A percentile compares a stretch with the other conserved stretches of the same genome.
phyloP scores from a whole-genome alignment of 441 rosid species.

The Viola pubescens region DNA sequence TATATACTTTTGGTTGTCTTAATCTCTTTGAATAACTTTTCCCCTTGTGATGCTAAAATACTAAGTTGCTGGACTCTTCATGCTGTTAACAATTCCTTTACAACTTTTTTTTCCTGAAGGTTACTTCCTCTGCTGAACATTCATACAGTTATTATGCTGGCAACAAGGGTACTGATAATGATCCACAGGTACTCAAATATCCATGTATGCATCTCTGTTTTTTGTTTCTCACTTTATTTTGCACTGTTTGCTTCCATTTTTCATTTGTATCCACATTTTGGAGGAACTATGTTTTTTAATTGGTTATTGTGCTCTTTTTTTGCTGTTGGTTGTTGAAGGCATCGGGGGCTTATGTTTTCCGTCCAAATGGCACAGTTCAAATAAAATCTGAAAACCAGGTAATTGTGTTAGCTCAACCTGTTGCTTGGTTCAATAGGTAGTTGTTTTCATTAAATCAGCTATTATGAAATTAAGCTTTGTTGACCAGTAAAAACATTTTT shows the following conservation, averaged over 20 bases:
- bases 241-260: slow-evolving; percentile 4
- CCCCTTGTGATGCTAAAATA: neutral
- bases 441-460: slow-evolving; percentile 9
- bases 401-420: slow-evolving; percentile 21
- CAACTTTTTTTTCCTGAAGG: slow-evolving; percentile 31
- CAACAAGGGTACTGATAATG: slow-evolving; percentile 64
- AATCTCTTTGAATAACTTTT: slow-evolving; percentile 9
- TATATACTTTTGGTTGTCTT: neutral
- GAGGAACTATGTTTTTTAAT: neutral
- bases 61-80: slow-evolving; percentile 9
- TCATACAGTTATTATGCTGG: slow-evolving; percentile 64
- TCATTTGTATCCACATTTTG: slow-evolving; percentile 3
- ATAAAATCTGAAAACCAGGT: slow-evolving; percentile 45
- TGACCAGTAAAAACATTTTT: slow-evolving; percentile 10
- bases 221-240: slow-evolving; percentile 9
- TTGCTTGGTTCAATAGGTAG: slow-evolving; percentile 3
- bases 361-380: slow-evolving; percentile 71
- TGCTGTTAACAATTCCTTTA: slow-evolving; percentile 9
- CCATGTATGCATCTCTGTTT: slow-evolving; percentile 7
- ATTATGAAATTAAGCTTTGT: slow-evolving; percentile 3
- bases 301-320: slow-evolving; percentile 3
- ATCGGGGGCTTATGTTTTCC: slow-evolving; percentile 88
- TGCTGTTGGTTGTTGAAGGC: slow-evolving; percentile 30
- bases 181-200: slow-evolving; percentile 57
- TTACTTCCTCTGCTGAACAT: slow-evolving; percentile 48